These are phyloP conservation scores for Daphne laureola DNA, from an alignment of 441 rosid species.

Conservation along the genomic window DNA sequence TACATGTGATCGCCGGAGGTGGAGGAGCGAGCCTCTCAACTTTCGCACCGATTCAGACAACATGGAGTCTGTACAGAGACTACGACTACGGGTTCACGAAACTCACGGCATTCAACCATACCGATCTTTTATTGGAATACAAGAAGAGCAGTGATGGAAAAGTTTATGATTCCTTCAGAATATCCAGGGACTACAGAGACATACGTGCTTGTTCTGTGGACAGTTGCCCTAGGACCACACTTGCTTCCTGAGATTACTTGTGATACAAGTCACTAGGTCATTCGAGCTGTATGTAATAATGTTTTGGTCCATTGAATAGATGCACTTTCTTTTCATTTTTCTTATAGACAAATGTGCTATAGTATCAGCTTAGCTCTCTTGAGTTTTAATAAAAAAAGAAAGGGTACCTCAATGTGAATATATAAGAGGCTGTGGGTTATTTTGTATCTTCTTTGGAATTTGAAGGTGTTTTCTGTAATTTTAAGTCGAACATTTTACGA, in stretches of 20 bases:
- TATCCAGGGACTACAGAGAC: conserved; percentile 65
- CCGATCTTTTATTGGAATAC: conserved; percentile 64
- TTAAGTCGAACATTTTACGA: too few species aligned
- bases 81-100: conserved; percentile 66
- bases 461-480: too few species aligned
- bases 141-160: conserved; percentile 81
- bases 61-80: conserved; percentile 63
- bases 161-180: conserved; percentile 63
- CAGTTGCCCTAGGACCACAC: conserved; percentile 57
- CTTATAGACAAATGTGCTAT: too few species aligned
- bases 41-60: conserved; percentile 42
- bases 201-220: conserved; percentile 53
- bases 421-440: too few species aligned
- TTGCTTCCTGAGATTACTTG: conserved; percentile 27
- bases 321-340: too few species aligned
- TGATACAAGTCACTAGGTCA: too few species aligned
- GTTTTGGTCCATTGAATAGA: too few species aligned
- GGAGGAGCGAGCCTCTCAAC: conserved; percentile 67
- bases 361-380: too few species aligned
- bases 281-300: too few species aligned
- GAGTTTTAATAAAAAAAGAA: too few species aligned
- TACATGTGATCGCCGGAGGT: conserved; percentile 79
- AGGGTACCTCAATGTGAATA: too few species aligned
- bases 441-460: too few species aligned
- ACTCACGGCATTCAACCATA: conserved; percentile 57